These are phyloP conservation scores for Periglandula ipomoeae DNA, from an alignment of 2,329 filamentous ascomycete species.

Conservation along the genomic window DNA sequence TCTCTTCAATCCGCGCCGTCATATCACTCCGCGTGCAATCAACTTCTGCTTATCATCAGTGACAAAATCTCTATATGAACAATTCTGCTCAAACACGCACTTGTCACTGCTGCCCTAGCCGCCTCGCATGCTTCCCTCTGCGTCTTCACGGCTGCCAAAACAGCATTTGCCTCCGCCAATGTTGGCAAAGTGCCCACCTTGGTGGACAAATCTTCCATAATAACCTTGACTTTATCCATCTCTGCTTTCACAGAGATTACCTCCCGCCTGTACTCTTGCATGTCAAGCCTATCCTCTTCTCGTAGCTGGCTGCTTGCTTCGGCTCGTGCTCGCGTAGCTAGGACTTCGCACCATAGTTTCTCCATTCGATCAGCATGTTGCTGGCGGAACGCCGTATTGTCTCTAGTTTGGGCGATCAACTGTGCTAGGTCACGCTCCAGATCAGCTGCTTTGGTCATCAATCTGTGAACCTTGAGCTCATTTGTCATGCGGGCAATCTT, in stretches of 20 bases:
- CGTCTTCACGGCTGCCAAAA: constrained; percentile 4
- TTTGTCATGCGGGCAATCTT: constrained; percentile 27
- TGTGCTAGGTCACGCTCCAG: constrained; percentile 21
- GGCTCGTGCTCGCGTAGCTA: constrained; percentile 20
- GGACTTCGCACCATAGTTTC: constrained; percentile 21
- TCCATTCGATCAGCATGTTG: constrained; percentile 21
- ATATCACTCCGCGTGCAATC: constrained; percentile 5
- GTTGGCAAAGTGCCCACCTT: constrained; percentile 16
- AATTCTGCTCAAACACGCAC: not conserved
- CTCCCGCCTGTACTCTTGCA: constrained; percentile 3
- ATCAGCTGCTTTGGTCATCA: constrained; percentile 18
- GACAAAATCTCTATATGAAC: not conserved
- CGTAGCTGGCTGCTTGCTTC: constrained; percentile 5
- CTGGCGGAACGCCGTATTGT: constrained; percentile 20
- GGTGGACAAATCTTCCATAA: constrained; percentile 14
- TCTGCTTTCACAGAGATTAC: constrained; percentile 11
- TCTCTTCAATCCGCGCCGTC: constrained; percentile 22
- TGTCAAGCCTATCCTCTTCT: constrained; percentile 3
- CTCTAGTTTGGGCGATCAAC: constrained; percentile 17
- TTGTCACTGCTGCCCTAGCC: not conserved
- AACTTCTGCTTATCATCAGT: not conserved
- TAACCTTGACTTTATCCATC: constrained; percentile 14
- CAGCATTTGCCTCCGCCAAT: constrained; percentile 12
- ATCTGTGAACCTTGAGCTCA: constrained; percentile 25
- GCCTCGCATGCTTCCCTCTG: constrained; percentile 3